Base-by-base conservation (phyloP, 768 basidiomycete genomes). In the Mycena olivaceomarginata region DNA sequence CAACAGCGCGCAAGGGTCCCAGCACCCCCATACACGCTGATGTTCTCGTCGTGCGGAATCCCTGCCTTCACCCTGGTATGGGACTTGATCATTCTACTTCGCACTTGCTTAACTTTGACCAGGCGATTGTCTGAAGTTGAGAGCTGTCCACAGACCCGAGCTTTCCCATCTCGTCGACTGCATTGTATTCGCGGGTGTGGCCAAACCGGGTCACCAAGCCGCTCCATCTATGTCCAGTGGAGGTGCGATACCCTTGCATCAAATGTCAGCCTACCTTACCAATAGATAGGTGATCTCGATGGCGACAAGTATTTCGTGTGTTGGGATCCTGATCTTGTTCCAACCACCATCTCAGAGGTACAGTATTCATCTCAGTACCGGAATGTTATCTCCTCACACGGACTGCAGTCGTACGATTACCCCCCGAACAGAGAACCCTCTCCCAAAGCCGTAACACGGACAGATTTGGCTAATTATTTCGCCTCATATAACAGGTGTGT, bases 191-290 rank as follows among this genome's bases (percentile, higher is more conserved):
- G 91, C 93, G 1, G 89, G 90, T 1, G 90, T 91, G 10, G 91
- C 90, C 2, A 84, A 85, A 45, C 90, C 90, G 20, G 93, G 92
- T 7, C 90, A 90, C 46, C 89, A 92, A 65, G 87, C 93, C 16
- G 93, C 93, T 11, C 93, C 93, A 8, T 90, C 93, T 0, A 94
- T 94, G 93, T 93, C 91, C 59, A 93, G 93, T 63, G 93, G 93
- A 11, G 93, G 77, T 74, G 45, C 5, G 65, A 22, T 57, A 20
- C 11, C 9, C 20, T 4, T 15, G 22, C 2, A 51, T 4, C 25
- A 4, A 2, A 10, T n/a, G 7, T 4, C 1, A 22, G 4, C 15
- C 5, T 8, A 22, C 15, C 53, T n/a, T 37, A 45, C 8, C 2
- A 2, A 59, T 51, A 22, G 4, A 43, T 40, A 78, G 77, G 93